Conservation (phyloP, 257 asterid genomes). For the Lycium barbarum region DNA sequence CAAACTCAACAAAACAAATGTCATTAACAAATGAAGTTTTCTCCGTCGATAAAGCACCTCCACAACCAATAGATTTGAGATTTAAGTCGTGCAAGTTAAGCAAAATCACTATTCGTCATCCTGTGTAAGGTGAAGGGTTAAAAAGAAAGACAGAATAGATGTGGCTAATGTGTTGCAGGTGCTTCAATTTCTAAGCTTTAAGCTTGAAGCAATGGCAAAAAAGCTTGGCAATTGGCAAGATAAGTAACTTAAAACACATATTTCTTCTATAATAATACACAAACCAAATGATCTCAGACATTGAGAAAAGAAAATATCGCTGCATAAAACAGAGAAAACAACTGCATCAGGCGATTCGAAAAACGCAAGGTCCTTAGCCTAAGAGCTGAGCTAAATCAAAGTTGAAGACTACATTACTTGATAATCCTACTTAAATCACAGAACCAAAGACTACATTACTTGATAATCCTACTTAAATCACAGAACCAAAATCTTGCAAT, state of each 20-base stretch:
- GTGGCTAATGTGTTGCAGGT: not conserved
- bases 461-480: no score
- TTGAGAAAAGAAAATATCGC: no score
- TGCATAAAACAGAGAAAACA: not conserved
- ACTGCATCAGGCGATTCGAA: not conserved
- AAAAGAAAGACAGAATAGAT: no score
- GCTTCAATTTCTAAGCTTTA: not conserved
- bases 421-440: no score
- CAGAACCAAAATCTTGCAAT: not conserved
- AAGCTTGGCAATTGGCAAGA: not conserved
- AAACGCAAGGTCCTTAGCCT: not conserved
- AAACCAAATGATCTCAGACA: not conserved
- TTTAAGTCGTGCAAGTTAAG: no score
- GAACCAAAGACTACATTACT: constrained; percentile 3
- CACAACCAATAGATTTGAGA: no score
- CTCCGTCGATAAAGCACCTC: no score
- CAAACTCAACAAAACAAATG: not conserved
- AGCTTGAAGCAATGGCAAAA: not conserved
- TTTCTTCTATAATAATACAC: not conserved
- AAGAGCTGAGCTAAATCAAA: not conserved
- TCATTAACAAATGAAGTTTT: no score
- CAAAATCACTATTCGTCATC: no score
- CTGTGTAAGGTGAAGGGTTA: no score
- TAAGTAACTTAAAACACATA: not conserved
- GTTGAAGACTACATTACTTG: not conserved